These are phyloP conservation scores for Phyllosticta paracitricarpa DNA, from an alignment of 2,329 filamentous ascomycete genomes.

Conservation along the genomic window DNA sequence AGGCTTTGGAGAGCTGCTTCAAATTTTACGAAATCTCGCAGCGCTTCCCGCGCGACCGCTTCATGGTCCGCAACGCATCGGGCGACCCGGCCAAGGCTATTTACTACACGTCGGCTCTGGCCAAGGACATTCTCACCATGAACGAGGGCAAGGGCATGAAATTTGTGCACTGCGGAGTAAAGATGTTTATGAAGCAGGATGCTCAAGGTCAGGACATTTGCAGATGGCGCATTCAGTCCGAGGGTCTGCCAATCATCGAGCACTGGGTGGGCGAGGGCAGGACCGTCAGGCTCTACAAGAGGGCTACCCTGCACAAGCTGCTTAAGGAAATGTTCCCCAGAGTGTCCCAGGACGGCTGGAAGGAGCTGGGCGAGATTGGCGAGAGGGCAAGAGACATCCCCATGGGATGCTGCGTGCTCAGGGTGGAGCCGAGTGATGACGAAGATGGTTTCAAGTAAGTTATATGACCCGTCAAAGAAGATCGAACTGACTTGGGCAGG, in stretches of 20 bases:
- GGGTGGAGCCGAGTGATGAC: slow-evolving; percentile 63
- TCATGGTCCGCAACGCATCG: slow-evolving; percentile 89
- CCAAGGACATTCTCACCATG: slow-evolving; percentile 71
- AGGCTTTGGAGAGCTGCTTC: slow-evolving; percentile 67
- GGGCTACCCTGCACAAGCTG: slow-evolving; percentile 70
- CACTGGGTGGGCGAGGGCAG: slow-evolving; percentile 76
- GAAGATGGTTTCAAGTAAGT: slow-evolving; percentile 47
- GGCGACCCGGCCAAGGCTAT: slow-evolving; percentile 87
- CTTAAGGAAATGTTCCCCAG: slow-evolving; percentile 96
- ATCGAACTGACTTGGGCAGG: slow-evolving; percentile 17
- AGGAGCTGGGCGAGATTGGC: slow-evolving; percentile 75
- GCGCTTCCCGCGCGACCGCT: slow-evolving; percentile 80
- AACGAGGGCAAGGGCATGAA: slow-evolving; percentile 90
- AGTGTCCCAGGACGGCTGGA: slow-evolving; percentile 63
- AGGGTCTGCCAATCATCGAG: slow-evolving; percentile 84
- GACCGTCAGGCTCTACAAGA: slow-evolving; percentile 63
- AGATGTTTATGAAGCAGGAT: slow-evolving; percentile 99
- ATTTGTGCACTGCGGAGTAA: slow-evolving; percentile 92
- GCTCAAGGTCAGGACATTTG: slow-evolving; percentile 78
- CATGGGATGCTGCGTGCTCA: slow-evolving; percentile 87
- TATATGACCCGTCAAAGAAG: not conserved
- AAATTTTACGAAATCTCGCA: slow-evolving; percentile 76
- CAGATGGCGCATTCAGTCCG: slow-evolving; percentile 89
- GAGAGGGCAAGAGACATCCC: slow-evolving; percentile 67
- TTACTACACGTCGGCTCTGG: slow-evolving; percentile 84